Conservation (phyloP, 2,329 filamentous ascomycete species). For the Clonostachys rosea region DNA sequence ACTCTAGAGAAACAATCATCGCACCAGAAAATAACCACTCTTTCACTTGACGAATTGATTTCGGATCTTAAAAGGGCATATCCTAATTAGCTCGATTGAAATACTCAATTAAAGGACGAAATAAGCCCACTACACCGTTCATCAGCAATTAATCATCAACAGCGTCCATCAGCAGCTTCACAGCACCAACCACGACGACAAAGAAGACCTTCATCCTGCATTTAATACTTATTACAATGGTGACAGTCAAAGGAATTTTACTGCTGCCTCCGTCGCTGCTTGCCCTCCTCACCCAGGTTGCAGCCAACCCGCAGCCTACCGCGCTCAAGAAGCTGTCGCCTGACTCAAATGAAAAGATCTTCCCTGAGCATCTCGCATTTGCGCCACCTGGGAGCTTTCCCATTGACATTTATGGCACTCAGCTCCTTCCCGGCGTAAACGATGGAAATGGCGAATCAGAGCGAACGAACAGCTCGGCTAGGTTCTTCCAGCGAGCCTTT, state of each 20-base stretch:
- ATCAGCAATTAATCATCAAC: no score
- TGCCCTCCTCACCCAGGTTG: conserved; percentile 32
- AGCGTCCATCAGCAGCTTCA: no score
- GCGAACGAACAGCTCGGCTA: conserved; percentile 6
- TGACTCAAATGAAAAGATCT: conserved; percentile 70
- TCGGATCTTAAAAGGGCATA: no score
- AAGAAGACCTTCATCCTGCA: no score
- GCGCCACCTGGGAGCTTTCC: conserved; percentile 16
- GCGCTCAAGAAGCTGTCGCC: conserved; percentile 69
- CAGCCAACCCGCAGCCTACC: conserved; percentile 39
- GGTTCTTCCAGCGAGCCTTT: conserved; percentile 43
- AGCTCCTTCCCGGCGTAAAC: background rate
- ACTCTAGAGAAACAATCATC: no score
- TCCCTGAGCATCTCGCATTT: conserved; percentile 60
- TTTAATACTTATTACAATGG: no score
- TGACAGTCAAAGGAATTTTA: conserved; percentile 21
- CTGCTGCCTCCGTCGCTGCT: conserved; percentile 38
- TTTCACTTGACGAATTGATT: no score
- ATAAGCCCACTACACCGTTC: no score
- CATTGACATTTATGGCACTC: conserved; percentile 7
- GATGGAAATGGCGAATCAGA: background rate
- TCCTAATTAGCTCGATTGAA: no score
- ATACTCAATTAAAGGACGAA: no score
- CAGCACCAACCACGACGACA: no score
- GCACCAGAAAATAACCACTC: no score